Evolutionary conservation across 176 grass and related monocot species (phyloP), one percentile per base, ranked within the genome.

Genomic region (Eleusine coracana): DNA sequence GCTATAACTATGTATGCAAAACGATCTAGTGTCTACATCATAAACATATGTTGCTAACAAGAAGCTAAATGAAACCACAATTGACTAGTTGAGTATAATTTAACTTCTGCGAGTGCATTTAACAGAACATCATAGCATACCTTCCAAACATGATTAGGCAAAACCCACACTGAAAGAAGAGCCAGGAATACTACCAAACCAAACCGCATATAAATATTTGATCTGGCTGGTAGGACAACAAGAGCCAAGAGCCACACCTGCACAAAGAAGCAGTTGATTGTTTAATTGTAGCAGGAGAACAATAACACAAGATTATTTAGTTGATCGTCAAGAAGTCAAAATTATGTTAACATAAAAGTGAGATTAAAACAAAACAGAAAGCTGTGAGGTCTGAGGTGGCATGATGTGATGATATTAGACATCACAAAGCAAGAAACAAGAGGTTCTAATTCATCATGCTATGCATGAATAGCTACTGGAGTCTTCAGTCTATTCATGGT

Each of bases 211-310:
- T 86, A 95, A 42, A 98, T 87, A 84, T 98, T 91, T 80, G 92
- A 95, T 66, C 96, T 93, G 73, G 96, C 96, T 77, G 96, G 96
- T 88, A 98, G 80, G 80, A 98, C 67, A 68, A 95, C 96, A 89
- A 98, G 96, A 48, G 73, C 92, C 87, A 98, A 88, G 44, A 98
- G 83, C 96, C 96, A 98, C 15, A 93, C 91, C 96, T 98, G 85
- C 91, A 88, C 40, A 90, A 68, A 77, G 20, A 64, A 66, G 14
- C 44, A 65, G 1, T 20, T 84, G 9, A 55, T 65, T 27, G 59
- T 78, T 37, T 39, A 54, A 40, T 21, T 69, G 29, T 18, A 79
- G 17, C 7, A 86, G 56, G 60, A 48, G 17, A 83, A 71, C 23
- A 82, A 81, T 18, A 81, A 58, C 18, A 66, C 39, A 68, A 44